Percentiles rank a stretch among this genome's conserved stretches.
Conservation (phyloP, 2,329 filamentous ascomycete species). For the Dissoconium aciculare region DNA sequence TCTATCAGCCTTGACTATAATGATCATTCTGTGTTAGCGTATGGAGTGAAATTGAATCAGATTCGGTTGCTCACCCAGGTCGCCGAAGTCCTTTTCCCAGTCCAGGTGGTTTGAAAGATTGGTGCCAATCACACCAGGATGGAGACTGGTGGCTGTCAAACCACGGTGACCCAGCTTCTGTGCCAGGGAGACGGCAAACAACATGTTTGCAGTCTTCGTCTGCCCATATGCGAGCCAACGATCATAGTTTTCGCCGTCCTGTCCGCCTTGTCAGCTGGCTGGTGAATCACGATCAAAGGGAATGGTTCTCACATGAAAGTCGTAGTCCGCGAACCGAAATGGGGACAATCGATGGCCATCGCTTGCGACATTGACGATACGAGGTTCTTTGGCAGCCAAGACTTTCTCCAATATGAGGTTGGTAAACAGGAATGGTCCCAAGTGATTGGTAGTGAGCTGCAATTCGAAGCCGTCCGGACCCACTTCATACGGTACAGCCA, state of each 20-base stretch:
- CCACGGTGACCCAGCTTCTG: constrained; percentile 18
- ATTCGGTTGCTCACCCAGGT: constrained; percentile 2
- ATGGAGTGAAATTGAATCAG: constrained; percentile 1
- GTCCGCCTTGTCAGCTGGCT: constrained; percentile 5
- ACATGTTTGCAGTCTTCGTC: constrained; percentile 33
- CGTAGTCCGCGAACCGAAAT: constrained; percentile 24
- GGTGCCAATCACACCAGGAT: constrained; percentile 24
- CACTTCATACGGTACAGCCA: constrained; percentile 1
- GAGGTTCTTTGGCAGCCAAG: constrained; percentile 7
- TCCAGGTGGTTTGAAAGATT: constrained; percentile 4
- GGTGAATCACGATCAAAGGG: constrained; percentile 4
- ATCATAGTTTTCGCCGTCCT: constrained; percentile 20
- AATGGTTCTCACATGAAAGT: constrained; percentile 16
- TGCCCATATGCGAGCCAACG: constrained; percentile 30
- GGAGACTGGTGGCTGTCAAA: constrained; percentile 26
- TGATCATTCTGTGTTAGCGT: too few species aligned
- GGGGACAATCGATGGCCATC: constrained; percentile 16
- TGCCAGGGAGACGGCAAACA: constrained; percentile 29
- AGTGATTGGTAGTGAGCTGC: constrained; percentile 40
- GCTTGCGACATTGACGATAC: constrained; percentile 20
- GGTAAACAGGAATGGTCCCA: constrained; percentile 38
- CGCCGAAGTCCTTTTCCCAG: constrained; percentile 1
- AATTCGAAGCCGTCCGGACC: constrained; percentile 28
- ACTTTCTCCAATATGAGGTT: constrained; percentile 7
- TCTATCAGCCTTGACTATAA: not conserved